Base-by-base conservation (phyloP, 2,329 filamentous ascomycete genomes). In the Fusarium sp. region DNA sequence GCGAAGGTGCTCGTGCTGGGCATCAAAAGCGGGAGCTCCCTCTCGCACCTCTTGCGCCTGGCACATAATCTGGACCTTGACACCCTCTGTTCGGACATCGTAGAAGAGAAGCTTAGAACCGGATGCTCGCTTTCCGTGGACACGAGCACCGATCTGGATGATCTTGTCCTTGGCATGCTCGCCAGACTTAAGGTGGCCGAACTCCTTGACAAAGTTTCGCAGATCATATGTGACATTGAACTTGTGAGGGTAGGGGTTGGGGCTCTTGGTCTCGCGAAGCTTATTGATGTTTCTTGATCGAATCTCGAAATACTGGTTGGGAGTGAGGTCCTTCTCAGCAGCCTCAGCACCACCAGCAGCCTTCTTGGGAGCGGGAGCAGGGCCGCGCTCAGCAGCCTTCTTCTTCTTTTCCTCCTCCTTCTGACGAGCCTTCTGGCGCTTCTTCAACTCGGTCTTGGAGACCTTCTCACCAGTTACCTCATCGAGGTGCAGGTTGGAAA, bases 51-150 rank as follows among this genome's bases (percentile, higher is more conserved):
- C 89, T 78, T 97, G 91, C 48, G 92, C 88, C 82, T 98, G 94
- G 80, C 94, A 97, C 87, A 98, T 93, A 71, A 98, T 90, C 85
- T 99, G 97, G 49, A 97, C 86, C 81, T 93, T 92, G 74, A 86
- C 83, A 52, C 87, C 87, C 77, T 83, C 80, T 53, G 80, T 81
- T 65, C 81, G 80, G 56, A 83, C 79, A 66, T 97, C 94, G 84
- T 97, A 98, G 86, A 98, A 98, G 78, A 93, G 89, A 64, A 98
- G 88, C 87, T 97, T 97, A 81, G 89, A 87, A 61, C 95, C 94
- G 10, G 93, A 89, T 1, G 91, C 85, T 73, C 95, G 92, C 86
- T 94, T 94, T 81, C 92, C 93, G 85, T 96, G 97, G 81, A 99
- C 94, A 79, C 96, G 90, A 46, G 92, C 94, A 67, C 92, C 95